Evolutionary conservation across 345 rosid genomes (phyloP).

Genomic region (Rhodamnia rubescens): DNA sequence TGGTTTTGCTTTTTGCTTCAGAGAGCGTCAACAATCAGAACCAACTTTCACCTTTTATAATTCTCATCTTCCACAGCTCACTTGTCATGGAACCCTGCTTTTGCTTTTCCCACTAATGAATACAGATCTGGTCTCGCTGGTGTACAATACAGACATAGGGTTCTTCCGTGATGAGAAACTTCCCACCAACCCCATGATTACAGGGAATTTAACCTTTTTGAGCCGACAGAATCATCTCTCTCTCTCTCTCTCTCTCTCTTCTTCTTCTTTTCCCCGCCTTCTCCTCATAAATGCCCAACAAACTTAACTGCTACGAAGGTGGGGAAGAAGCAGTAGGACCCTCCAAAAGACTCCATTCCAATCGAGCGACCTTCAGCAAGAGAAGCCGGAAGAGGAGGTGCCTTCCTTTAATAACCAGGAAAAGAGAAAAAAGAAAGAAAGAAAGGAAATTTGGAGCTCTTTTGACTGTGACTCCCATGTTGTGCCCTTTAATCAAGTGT

Average conservation of each 20-base stretch:
- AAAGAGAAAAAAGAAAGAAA: not conserved
- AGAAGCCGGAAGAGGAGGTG: not conserved
- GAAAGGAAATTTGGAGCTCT: not conserved
- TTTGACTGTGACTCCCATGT: not conserved
- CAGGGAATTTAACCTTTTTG: not conserved
- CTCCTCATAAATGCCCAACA: constrained; percentile 5
- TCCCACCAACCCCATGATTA: not conserved
- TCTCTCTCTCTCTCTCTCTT: not conserved
- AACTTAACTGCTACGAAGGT: constrained; percentile 10
- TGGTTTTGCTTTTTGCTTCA: not conserved
- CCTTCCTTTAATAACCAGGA: not conserved
- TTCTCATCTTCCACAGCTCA: not conserved
- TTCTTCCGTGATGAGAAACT: not conserved
- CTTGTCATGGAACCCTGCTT: not conserved
- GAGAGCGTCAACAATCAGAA: not conserved
- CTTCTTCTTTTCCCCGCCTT: not conserved
- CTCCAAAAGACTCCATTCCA: not conserved
- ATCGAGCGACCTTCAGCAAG: not conserved
- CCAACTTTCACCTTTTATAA: not conserved
- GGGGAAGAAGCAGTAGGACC: not conserved
- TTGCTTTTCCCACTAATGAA: not conserved
- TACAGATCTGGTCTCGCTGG: not conserved
- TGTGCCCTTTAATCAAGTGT: not conserved
- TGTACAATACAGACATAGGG: not conserved
- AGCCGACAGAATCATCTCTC: not conserved